Conservation (phyloP, 345 rosid species). For the Pseudoturritis turrita region DNA sequence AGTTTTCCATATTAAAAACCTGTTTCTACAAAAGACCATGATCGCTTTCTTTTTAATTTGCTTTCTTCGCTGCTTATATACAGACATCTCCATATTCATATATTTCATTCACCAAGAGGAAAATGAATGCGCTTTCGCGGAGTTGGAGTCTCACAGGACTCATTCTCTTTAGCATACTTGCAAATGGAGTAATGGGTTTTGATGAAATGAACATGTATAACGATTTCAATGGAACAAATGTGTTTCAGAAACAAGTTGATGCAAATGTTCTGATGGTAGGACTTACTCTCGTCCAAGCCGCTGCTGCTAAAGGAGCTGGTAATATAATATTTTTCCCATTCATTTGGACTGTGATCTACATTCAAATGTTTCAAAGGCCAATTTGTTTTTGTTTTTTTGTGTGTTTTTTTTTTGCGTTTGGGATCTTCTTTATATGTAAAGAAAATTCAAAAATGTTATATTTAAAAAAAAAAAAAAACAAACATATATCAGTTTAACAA, state of each 20-base stretch:
- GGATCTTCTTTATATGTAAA: too few species aligned
- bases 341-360: background rate
- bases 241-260: background rate
- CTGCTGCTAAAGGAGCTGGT: constrained; percentile 80
- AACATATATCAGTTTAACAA: too few species aligned
- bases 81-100: background rate
- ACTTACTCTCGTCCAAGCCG: constrained; percentile 62
- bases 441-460: too few species aligned
- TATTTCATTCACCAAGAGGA: background rate
- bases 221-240: background rate
- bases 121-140: constrained; percentile 9
- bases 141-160: constrained; percentile 18
- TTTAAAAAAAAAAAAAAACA: too few species aligned
- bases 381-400: too few species aligned
- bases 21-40: background rate
- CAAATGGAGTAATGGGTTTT: constrained; percentile 3
- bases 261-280: constrained; percentile 41
- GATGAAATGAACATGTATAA: background rate
- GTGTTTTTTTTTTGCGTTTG: too few species aligned
- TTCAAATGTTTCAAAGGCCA: background rate
- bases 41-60: background rate
- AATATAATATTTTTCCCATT: background rate
- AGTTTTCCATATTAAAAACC: background rate
- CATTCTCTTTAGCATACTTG: constrained; percentile 10
- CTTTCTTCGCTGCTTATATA: background rate